Conservation (phyloP, 306 rosid species). For the Macrotyloma uniflorum region DNA sequence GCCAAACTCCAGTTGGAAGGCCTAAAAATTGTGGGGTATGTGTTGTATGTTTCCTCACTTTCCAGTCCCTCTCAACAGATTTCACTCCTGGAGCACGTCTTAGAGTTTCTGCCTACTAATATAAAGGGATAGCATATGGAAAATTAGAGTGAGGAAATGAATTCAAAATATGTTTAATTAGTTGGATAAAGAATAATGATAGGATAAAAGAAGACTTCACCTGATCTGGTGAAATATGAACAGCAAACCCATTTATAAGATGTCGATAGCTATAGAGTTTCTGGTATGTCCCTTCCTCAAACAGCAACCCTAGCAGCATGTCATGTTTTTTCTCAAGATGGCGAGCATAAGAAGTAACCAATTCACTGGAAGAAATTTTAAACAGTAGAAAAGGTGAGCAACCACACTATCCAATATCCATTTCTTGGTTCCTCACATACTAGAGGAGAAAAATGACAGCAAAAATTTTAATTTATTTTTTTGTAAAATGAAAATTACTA, state of each 20-base stretch:
- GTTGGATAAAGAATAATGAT: constrained; percentile 21
- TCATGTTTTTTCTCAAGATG: constrained; percentile 93
- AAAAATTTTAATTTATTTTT: background rate
- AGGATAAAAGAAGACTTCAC: constrained; percentile 61
- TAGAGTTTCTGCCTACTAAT: constrained; percentile 97
- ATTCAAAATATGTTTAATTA: constrained; percentile 5
- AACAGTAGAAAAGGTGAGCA: constrained; percentile 19
- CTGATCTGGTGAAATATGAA: constrained; percentile 89
- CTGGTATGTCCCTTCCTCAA: constrained; percentile 75
- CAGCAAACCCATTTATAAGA: constrained; percentile 98
- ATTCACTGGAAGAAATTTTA: constrained; percentile 63
- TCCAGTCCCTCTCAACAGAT: constrained; percentile 94
- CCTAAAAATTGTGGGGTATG: constrained; percentile 99
- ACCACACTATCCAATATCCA: constrained; percentile 31
- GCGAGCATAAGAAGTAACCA: constrained; percentile 81
- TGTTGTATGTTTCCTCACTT: constrained; percentile 87
- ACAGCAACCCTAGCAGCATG: constrained; percentile 88
- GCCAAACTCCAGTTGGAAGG: constrained; percentile 99
- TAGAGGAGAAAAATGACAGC: constrained; percentile 26
- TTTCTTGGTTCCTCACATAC: constrained; percentile 2
- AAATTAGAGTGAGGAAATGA: constrained; percentile 45
- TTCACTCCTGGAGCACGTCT: constrained; percentile 87
- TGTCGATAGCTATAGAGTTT: constrained; percentile 93
- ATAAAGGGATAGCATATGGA: constrained; percentile 48
- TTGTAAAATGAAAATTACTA: background rate